These are phyloP conservation scores for Globisporangium perplexum DNA, from an alignment of 352 stramenopile genomes.

Conservation along the genomic window DNA sequence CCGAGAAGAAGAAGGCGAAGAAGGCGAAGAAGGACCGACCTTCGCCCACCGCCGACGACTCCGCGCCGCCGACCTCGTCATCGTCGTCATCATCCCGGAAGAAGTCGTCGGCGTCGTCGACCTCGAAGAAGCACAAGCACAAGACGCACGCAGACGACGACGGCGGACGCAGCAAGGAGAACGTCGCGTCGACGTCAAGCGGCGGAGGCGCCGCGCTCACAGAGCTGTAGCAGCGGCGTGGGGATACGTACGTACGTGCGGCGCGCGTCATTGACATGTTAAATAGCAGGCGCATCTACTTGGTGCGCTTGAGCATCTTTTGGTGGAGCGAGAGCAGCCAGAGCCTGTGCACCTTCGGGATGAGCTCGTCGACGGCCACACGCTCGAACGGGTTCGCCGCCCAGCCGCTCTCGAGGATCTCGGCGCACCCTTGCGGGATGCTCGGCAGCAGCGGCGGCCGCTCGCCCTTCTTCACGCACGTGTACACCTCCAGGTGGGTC, in stretches of 20 bases:
- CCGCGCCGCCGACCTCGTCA: background rate
- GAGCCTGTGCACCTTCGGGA: conserved; percentile 66
- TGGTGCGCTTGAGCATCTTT: conserved; percentile 65
- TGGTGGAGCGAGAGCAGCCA: conserved; percentile 76
- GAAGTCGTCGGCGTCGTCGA: conserved; percentile 11
- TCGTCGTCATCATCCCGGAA: conserved; percentile 13
- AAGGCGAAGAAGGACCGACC: conserved; percentile 10
- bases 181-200: background rate
- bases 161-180: conserved; percentile 9
- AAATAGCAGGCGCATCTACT: conserved; percentile 19
- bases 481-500: conserved; percentile 81
- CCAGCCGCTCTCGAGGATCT: conserved; percentile 75
- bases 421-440: conserved; percentile 63
- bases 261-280: background rate
- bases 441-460: conserved; percentile 59
- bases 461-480: conserved; percentile 59
- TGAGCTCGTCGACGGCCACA: conserved; percentile 70
- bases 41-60: background rate
- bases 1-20: conserved; percentile 44
- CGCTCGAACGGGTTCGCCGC: conserved; percentile 61
- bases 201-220: conserved; percentile 3
- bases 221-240: conserved; percentile 6
- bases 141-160: background rate
- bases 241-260: background rate
- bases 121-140: conserved; percentile 13